phyloP scores from a whole-genome alignment of 116 monocot genomes.

The Cymodocea nodosa region DNA sequence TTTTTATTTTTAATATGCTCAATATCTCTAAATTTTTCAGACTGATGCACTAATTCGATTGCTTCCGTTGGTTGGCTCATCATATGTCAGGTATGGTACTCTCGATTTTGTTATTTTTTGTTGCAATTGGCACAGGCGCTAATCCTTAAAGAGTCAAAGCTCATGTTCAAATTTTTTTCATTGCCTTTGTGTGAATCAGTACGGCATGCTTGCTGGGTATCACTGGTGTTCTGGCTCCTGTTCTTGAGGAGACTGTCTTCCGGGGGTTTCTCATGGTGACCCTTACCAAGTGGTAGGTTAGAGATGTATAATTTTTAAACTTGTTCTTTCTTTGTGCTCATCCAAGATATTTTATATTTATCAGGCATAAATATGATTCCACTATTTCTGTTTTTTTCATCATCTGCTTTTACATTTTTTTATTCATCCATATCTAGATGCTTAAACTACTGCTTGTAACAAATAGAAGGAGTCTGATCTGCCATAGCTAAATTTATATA shows the following conservation, averaged over 20 bases:
- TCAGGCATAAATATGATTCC: not conserved
- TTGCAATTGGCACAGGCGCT: not conserved
- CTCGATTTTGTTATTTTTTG: not conserved
- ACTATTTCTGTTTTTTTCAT: not conserved
- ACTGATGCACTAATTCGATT: constrained; percentile 63
- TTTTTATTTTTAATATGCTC: not conserved
- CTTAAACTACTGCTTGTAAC: too few relatives aligned
- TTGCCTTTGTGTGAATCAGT: constrained; percentile 19
- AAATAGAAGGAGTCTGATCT: too few relatives aligned
- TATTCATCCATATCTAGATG: too few relatives aligned
- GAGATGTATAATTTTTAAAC: not conserved
- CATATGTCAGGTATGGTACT: constrained; percentile 45
- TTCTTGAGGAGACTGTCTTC: constrained; percentile 97
- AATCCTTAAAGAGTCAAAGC: not conserved
- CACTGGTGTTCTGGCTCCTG: constrained; percentile 59
- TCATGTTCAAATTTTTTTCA: not conserved
- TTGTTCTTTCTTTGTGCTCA: constrained; percentile 2
- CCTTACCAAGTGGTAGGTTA: constrained; percentile 23
- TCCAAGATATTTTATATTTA: not conserved
- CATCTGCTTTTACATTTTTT: too few relatives aligned
- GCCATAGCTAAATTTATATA: too few relatives aligned
- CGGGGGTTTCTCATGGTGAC: constrained; percentile 75
- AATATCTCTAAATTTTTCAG: constrained; percentile 18
- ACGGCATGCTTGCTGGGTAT: constrained; percentile 66
- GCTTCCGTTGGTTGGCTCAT: constrained; percentile 83